Base-by-base conservation (phyloP, 2,329 filamentous ascomycete genomes). In the Penicillium sp. region DNA sequence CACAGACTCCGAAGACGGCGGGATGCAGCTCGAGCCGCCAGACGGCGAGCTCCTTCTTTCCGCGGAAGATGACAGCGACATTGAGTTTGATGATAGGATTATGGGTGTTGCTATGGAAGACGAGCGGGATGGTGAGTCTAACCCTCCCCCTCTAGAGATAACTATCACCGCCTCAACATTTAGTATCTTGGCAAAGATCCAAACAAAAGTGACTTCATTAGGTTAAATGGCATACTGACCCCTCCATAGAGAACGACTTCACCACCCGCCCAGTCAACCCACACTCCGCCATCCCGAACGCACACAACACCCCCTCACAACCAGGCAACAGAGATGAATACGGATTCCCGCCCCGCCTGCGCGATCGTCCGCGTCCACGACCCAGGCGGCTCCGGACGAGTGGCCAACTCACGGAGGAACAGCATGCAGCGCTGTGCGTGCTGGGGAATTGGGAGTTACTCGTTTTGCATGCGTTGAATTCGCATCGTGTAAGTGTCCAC, bases 381-480 rank as follows among this genome's bases (percentile, higher is more conserved):
- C 6, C 53, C 18, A 51, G 59, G 31, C 9, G 46, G 14, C 40
- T 53, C 6, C 51, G 55, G 11, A 51, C 53, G 16, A 57, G 69
- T 60, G 19, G 66, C 56, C 11, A 61, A 66, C 50, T 52, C 19
- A 70, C 73, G 36, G 75, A 77, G 50, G 72, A 73, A 41, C 69
- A 74, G 35, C 72, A 77, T 41, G 73, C 73, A 3, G 72, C 75
- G 2, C 67, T 78, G 14, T 71, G 69, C n/a, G 70, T 78, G 9
- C 60, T 78, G 6, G 68, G 68, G 46, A 73, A 78, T 56, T 64
- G 67, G n/a, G 76, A 79, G 56, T 53, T 79, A 3, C 63, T 79
- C 2, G 73, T 76, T 9, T 70, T 75, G 3, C 77, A 79, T 58
- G 76, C 77, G 0, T 55, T 78, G 7, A 73, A 71, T 16, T 74